These are phyloP conservation scores for Metschnikowia cubensis DNA, from an alignment of 805 yeast species.

Conservation along the genomic window DNA sequence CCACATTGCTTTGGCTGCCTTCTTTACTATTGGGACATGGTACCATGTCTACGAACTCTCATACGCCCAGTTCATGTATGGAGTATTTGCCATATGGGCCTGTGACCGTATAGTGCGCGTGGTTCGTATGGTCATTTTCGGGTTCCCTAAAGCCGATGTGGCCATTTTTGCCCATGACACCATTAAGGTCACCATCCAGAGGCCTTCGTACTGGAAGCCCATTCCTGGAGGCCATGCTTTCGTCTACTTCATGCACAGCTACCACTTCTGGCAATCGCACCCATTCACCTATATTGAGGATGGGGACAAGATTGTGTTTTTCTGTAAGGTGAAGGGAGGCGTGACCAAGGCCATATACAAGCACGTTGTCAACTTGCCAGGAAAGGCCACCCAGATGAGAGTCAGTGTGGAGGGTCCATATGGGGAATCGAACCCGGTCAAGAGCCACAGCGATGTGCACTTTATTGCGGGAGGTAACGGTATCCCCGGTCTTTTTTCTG, in stretches of 20 bases:
- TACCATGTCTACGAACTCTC: constrained; percentile 14
- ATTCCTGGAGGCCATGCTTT: constrained; percentile 57
- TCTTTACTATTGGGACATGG: constrained; percentile 22
- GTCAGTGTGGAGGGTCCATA: constrained; percentile 65
- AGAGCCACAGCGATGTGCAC: constrained; percentile 49
- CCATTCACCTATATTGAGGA: constrained; percentile 41
- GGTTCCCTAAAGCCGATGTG: constrained; percentile 33
- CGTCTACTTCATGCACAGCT: constrained; percentile 50
- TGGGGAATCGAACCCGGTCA: constrained; percentile 49
- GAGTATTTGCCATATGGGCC: constrained; percentile 62
- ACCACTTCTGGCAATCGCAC: constrained; percentile 65
- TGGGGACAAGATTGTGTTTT: constrained; percentile 24
- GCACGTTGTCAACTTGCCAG: constrained; percentile 25
- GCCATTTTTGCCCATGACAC: constrained; percentile 40
- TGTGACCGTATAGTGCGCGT: constrained; percentile 38
- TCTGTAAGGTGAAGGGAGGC: constrained; percentile 36
- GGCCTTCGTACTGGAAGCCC: constrained; percentile 47
- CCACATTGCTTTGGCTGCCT: constrained; percentile 22
- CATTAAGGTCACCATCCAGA: constrained; percentile 43
- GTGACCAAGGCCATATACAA: constrained; percentile 31
- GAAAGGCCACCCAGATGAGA: constrained; percentile 23
- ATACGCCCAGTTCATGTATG: constrained; percentile 38
- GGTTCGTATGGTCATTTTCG: constrained; percentile 28
- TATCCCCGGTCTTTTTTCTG: constrained; percentile 52
- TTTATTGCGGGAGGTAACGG: constrained; percentile 76